phyloP scores from a whole-genome alignment of 495 filamentous ascomycete species.

The Trichoderma asperelloides region DNA sequence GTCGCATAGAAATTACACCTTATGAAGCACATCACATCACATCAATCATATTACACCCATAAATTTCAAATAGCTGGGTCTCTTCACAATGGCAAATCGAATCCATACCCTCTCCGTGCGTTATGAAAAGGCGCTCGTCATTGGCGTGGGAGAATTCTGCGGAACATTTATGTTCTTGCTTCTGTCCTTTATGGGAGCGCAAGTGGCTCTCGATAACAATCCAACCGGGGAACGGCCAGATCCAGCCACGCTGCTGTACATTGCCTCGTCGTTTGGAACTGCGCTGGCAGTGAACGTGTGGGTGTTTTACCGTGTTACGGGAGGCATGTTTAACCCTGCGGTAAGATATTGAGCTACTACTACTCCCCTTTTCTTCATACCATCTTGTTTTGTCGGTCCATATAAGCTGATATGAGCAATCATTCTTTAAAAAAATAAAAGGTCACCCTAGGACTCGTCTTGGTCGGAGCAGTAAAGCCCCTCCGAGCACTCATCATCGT shows the following conservation, averaged over 20 bases:
- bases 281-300: conserved; percentile 73
- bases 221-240: neutral
- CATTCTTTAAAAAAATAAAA: conserved; percentile 43
- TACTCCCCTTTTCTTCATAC: neutral
- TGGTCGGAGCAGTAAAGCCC: conserved; percentile 46
- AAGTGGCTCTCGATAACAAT: conserved; percentile 41
- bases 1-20: neutral
- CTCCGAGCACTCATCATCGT: conserved; percentile 43
- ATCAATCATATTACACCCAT: neutral
- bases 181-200: conserved; percentile 70
- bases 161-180: conserved; percentile 81
- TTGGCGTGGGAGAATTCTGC: conserved; percentile 59
- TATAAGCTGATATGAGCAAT: conserved; percentile 48
- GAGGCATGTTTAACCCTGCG: conserved; percentile 76
- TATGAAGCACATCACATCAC: neutral
- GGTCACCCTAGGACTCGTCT: conserved; percentile 47
- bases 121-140: conserved; percentile 41
- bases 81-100: neutral
- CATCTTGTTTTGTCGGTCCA: too few species aligned
- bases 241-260: conserved; percentile 47
- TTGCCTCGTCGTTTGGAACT: conserved; percentile 64
- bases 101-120: neutral
- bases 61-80: neutral
- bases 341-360: conserved; percentile 26
- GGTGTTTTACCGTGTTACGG: conserved; percentile 75